Evolutionary conservation across 2,329 filamentous ascomycete species (phyloP).

Genomic region (Periconia digitata): DNA sequence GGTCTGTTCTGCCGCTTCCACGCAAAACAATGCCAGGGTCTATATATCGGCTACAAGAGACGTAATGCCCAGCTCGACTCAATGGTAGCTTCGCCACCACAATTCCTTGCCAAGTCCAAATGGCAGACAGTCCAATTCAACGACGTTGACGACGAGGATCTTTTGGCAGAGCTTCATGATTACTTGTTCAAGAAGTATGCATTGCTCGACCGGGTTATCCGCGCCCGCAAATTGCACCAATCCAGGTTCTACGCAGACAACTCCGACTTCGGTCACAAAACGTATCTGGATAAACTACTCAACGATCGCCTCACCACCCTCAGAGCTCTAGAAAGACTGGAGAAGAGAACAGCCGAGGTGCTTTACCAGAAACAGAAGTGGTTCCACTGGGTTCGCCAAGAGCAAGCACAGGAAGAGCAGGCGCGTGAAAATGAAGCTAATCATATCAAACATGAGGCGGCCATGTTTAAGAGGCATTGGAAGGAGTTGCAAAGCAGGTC

Average conservation of each 20-base stretch:
- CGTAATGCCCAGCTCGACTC: conserved; percentile 50
- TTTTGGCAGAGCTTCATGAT: conserved; percentile 43
- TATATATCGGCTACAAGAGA: conserved; percentile 54
- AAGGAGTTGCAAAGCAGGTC: conserved; percentile 48
- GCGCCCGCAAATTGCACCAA: conserved; percentile 47
- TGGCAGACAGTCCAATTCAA: conserved; percentile 46
- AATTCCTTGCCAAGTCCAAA: conserved; percentile 40
- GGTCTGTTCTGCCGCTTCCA: too few species aligned
- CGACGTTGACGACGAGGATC: conserved; percentile 40
- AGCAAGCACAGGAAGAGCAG: conserved; percentile 50
- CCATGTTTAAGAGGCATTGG: conserved; percentile 52
- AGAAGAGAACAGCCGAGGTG: conserved; percentile 47
- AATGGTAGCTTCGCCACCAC: conserved; percentile 37
- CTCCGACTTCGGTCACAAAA: conserved; percentile 49
- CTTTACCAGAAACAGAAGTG: conserved; percentile 52
- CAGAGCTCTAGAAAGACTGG: conserved; percentile 48
- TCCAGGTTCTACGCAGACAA: conserved; percentile 47
- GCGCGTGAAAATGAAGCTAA: conserved; percentile 52
- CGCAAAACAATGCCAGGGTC: conserved; percentile 19
- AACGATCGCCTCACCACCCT: conserved; percentile 41
- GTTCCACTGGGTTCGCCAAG: conserved; percentile 51
- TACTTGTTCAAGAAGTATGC: conserved; percentile 45
- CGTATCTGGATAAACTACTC: conserved; percentile 43
- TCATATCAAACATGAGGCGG: conserved; percentile 53
- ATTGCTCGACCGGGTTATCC: conserved; percentile 46